These are phyloP conservation scores for Rhizopogon roseolus DNA, from an alignment of 768 basidiomycete genomes.

Conservation along the genomic window DNA sequence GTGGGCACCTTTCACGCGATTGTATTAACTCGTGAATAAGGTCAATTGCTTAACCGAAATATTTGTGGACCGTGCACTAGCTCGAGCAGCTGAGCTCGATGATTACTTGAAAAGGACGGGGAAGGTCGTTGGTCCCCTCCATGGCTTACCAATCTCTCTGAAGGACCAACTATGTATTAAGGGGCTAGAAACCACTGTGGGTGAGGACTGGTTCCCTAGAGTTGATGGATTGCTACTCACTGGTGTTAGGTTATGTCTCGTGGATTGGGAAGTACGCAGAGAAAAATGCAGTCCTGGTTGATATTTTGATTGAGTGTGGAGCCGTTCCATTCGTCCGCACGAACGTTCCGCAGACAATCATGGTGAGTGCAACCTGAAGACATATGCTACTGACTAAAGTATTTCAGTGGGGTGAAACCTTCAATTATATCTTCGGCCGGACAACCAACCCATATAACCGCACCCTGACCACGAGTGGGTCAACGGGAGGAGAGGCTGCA, in stretches of 20 bases:
- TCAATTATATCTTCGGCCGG: slow-evolving; percentile 74
- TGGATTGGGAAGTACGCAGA: slow-evolving; percentile 60
- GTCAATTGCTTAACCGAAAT: slow-evolving; percentile 82
- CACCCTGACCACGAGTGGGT: slow-evolving; percentile 68
- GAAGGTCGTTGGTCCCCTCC: slow-evolving; percentile 61
- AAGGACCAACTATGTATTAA: slow-evolving; percentile 72
- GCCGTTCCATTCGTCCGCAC: slow-evolving; percentile 70
- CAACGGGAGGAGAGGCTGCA: slow-evolving; percentile 83
- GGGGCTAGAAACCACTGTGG: slow-evolving; percentile 67
- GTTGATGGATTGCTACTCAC: not conserved
- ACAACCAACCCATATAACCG: slow-evolving; percentile 75
- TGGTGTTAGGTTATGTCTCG: slow-evolving; percentile 49
- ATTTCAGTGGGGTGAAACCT: slow-evolving; percentile 70
- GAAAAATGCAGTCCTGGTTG: slow-evolving; percentile 56
- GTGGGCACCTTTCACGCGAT: not conserved
- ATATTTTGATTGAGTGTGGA: slow-evolving; percentile 59
- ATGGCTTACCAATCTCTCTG: slow-evolving; percentile 69
- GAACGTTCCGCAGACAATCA: slow-evolving; percentile 70
- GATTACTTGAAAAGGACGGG: slow-evolving; percentile 57
- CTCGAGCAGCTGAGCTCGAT: slow-evolving; percentile 63
- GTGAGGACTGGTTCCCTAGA: not conserved
- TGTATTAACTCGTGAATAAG: slow-evolving; percentile 26
- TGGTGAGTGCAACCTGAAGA: slow-evolving; percentile 36
- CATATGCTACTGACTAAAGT: not conserved
- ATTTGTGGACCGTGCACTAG: slow-evolving; percentile 66